Percentiles rank a stretch among this genome's conserved stretches.
Evolutionary conservation across 1,284 basidiomycete genomes (phyloP).

Genomic region (Wolfiporia cocos): DNA sequence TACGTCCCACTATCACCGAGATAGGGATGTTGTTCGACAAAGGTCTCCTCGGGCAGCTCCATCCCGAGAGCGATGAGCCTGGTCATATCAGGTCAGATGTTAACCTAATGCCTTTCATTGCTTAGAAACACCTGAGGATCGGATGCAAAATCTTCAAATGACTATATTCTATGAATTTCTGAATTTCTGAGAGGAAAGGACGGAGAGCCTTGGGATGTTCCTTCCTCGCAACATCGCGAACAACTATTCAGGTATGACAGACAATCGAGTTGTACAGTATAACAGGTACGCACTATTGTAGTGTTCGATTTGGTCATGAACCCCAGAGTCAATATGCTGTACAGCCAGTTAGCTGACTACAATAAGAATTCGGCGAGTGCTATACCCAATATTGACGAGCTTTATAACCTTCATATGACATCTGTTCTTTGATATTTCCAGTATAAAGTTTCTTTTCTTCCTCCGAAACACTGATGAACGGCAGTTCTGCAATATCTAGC

Average conservation of each 20-base stretch:
- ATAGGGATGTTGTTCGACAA: too few relatives aligned
- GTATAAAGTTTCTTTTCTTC: constrained; percentile 53
- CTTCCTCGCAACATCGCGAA: constrained; percentile 39
- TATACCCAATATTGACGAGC: constrained; percentile 51
- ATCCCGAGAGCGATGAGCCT: constrained; percentile 38
- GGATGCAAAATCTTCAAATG: constrained; percentile 46
- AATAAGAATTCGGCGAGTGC: constrained; percentile 33
- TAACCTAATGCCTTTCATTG: neutral
- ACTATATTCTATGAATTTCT: constrained; percentile 42
- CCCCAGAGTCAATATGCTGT: constrained; percentile 52
- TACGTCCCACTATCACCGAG: too few relatives aligned
- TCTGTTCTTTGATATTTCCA: constrained; percentile 38
- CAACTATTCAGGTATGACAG: constrained; percentile 28
- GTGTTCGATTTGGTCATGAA: constrained; percentile 53
- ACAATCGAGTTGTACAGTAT: neutral
- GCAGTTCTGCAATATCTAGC: constrained; percentile 56
- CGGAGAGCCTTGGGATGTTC: constrained; percentile 42
- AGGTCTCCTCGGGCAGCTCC: constrained; percentile 27
- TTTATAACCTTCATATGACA: constrained; percentile 57
- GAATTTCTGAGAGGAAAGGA: constrained; percentile 54
- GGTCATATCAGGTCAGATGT: neutral
- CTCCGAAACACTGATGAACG: constrained; percentile 41
- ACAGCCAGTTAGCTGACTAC: constrained; percentile 36
- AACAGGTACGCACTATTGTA: constrained; percentile 41
- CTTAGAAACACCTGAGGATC: constrained; percentile 35